Evolutionary conservation across 768 basidiomycete species (phyloP).

Genomic region (Kwoniella sp.): DNA sequence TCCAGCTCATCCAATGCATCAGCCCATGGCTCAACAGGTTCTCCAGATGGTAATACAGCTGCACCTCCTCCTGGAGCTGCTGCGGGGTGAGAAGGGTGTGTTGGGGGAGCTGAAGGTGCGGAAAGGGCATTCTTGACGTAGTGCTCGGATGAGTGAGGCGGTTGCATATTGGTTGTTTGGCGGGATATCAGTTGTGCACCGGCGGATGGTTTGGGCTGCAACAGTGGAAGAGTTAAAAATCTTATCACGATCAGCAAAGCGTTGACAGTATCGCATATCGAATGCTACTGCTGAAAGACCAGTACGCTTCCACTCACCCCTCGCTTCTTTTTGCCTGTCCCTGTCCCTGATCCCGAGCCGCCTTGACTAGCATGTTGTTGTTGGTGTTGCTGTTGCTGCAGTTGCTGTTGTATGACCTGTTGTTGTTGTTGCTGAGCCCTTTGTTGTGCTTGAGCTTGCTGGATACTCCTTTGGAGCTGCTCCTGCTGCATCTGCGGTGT

Average conservation of each 20-base stretch:
- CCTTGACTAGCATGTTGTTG: conserved; percentile 4
- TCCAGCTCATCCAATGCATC: conserved; percentile 49
- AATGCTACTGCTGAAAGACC: too few relatives aligned
- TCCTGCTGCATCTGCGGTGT: conserved; percentile 22
- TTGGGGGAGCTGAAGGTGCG: background rate
- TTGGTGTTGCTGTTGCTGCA: conserved; percentile 3
- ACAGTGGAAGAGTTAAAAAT: background rate
- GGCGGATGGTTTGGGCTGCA: conserved; percentile 19
- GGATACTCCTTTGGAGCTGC: conserved; percentile 3
- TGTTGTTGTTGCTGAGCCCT: conserved; percentile 13
- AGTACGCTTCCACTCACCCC: conserved; percentile 19
- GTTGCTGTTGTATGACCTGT: too few relatives aligned
- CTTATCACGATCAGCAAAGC: conserved; percentile 2
- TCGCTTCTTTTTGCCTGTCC: conserved; percentile 24
- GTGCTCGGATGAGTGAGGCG: conserved; percentile 25
- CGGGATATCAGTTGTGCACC: conserved; percentile 20
- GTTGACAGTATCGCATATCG: too few relatives aligned
- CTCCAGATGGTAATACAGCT: background rate
- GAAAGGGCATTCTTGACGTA: conserved; percentile 32
- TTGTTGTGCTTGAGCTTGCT: conserved; percentile 13
- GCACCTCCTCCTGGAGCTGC: background rate
- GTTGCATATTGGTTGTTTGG: conserved; percentile 16
- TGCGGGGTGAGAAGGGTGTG: conserved; percentile 1
- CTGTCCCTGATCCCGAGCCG: conserved; percentile 3
- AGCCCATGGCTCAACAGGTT: conserved; percentile 44